Conservation (phyloP, 257 asterid genomes). For the Knoxia roxburghii region DNA sequence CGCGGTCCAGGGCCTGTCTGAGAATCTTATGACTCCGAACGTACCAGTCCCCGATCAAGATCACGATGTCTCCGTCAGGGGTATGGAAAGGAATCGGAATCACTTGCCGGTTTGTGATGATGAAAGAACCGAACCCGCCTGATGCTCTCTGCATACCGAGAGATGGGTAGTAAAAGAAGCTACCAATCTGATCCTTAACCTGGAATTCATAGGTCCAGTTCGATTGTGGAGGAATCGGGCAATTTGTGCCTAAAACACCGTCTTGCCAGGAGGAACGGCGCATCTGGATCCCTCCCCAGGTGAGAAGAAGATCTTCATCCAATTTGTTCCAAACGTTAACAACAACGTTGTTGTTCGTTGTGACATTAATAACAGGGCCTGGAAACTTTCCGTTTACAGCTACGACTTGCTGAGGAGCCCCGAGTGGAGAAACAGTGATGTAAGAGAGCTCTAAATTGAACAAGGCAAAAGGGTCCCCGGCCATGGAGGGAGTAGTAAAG, state of each 20-base stretch:
- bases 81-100: constrained; percentile 62
- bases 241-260: constrained; percentile 82
- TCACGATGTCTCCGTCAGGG: constrained; percentile 76
- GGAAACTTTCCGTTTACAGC: constrained; percentile 83
- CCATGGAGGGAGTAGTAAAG: constrained; percentile 29
- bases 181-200: too few relatives aligned
- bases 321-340: constrained; percentile 74
- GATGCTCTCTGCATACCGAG: constrained; percentile 79
- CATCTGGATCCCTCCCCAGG: constrained; percentile 95
- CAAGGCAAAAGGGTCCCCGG: constrained; percentile 59
- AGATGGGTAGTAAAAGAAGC: constrained; percentile 28
- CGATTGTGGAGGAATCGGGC: constrained; percentile 74
- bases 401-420: constrained; percentile 84
- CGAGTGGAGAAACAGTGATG: constrained; percentile 76
- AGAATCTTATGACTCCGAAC: constrained; percentile 70
- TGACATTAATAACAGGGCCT: constrained; percentile 71
- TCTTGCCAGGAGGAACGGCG: constrained; percentile 93
- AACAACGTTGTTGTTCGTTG: constrained; percentile 77
- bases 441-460: constrained; percentile 61
- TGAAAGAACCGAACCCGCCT: constrained; percentile 79
- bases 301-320: constrained; percentile 71
- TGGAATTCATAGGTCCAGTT: constrained; percentile 43
- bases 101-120: constrained; percentile 53
- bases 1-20: constrained; percentile 54
- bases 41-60: constrained; percentile 92